Evolutionary conservation across 768 basidiomycete species (phyloP), one percentile per base, ranked within the genome.

Genomic region (Hemileccinum impolitum): DNA sequence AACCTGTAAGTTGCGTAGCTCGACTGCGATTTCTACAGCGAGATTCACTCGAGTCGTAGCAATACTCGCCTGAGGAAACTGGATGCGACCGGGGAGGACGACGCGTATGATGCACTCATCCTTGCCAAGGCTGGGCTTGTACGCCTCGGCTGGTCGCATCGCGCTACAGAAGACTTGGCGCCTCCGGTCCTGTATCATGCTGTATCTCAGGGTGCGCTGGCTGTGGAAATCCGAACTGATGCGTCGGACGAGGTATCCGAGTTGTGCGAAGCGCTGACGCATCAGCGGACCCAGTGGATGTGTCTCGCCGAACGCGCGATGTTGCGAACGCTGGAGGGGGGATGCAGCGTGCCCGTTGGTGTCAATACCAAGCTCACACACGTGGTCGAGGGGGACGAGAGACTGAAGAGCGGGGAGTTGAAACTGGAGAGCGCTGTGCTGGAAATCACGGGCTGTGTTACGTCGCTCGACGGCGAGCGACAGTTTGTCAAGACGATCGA

Each of bases 301-400:
- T 90, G 87, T 60, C 71, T 78, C 21, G 92, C 93, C 2, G 96
- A 99, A 69, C 81, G 96, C 13, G 89, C 87, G 1, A 87, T 89
- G 67, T 73, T 98, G 54, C 76, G 86, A n/a, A 84, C 86, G 19
- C 75, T 98, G 45, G 96, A 98, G 68, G 96, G 96, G 25, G 96
- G 96, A 21, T 99, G 96, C 70, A 94, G 90, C 53, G 94, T 99
- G 0, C 95, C 95, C 3, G 94, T 99, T 14, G 95, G 94, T 4
- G 85, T 91, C 25, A 72, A 75, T 43, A 84, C 81, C 25, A 69
- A 64, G 39, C 66, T 87, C 48, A 65, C 67, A 14, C 60, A 63
- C 11, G 54, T 56, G 6, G 59, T 60, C 12, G 60, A 60, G 34
- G 67, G 70, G n/a, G 53, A 64, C 4, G 66, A 69, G 11, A 62